Evolutionary conservation across 768 basidiomycete species (phyloP), one percentile per base, ranked within the genome.

Genomic region (Dioszegia hungarica): DNA sequence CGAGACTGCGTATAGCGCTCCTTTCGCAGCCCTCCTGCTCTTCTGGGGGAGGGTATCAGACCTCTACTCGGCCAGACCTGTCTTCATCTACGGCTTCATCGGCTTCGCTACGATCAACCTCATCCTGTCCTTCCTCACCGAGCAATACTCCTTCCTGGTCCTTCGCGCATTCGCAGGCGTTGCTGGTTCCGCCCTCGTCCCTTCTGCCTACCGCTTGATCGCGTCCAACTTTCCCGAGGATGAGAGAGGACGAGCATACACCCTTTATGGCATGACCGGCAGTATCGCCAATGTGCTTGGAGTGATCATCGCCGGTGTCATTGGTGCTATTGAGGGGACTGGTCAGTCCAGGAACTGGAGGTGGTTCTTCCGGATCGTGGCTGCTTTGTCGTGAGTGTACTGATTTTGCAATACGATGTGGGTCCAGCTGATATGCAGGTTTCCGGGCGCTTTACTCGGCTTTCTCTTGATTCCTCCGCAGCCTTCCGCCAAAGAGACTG

Each of bases 11-110:
- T 70, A 63, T 56, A 31, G 54, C n/a, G 64, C 65, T 9, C 63
- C 72, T 1, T 73, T 73, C 41, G 62, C 64, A 10, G 43, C 65
- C 2, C 64, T 69, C 47, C 56, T 73, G 10, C 65, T 73, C 3
- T 64, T 71, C 58, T 68, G 58, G 57, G 72, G 72, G 0, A 54
- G 72, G 27, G 59, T 73, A 3, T 59, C 69, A 17, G 72, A 73
- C 41, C 61, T 72, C n/a, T 74, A 64, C 53, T 67, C 70, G 10
- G 56, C 72, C 44, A 59, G 60, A 41, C 50, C 56, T 3, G 61
- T 66, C 29, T 74, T 74, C 62, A 47, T 60, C 12, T 59, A 57
- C 28, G 73, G 70, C n/a, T 72, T 74, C 59, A 11, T 61, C 19
- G n/a, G 25, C 1, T 40, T 70, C 0, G 74, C 53, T 65, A 24